Base-by-base conservation (phyloP, 495 filamentous ascomycete species). In the Aspergillus ostianus region DNA sequence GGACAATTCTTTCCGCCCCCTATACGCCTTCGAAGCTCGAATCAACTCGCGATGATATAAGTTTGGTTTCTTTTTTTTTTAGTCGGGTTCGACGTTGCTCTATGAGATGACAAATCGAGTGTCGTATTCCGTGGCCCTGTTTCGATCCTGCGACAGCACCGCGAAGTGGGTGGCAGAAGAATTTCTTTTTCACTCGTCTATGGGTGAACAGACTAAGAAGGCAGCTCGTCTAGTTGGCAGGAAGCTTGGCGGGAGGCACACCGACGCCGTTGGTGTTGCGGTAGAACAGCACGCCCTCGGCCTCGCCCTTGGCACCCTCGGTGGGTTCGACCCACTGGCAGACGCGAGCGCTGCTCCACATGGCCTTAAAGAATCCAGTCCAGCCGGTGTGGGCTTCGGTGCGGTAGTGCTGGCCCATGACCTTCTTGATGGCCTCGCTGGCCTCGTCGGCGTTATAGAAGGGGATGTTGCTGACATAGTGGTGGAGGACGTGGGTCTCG, bases 261-360 rank as follows among this genome's bases (percentile, higher is more conserved):
- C 90, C 90, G 20, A 90, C 70, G 18, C 85, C 85, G 74, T 96
- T 98, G 61, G 82, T 79, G 81, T 85, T 85, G 59, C 81, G 75
- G 78, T 68, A 85, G 74, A 85, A 85, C 8, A 84, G 67, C 10
- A 85, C 80, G 21, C 76, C 75, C 65, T 80, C 72, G 64, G 71
- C 76, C 59, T 83, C 79, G 26, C 82, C 82, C 52, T 70, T 60
- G 47, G 87, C 83, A 56, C 84, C 89, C 61, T 85, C 90, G 47
- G 86, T 78, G 23, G 91, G 81, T 72, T 85, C 82, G 47, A 84
- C 79, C 75, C 76, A 85, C 56, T 83, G 82, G 76, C 82, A 82
- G 58, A 66, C 64, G 23, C 82, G 80, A 48, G 77, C 68, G 57
- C 71, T 82, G 58, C 67, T 82, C 78, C 79, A 85, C 45, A 85